phyloP scores from a whole-genome alignment of 2,329 filamentous ascomycete genomes.

The Drechslerella dactyloides region DNA sequence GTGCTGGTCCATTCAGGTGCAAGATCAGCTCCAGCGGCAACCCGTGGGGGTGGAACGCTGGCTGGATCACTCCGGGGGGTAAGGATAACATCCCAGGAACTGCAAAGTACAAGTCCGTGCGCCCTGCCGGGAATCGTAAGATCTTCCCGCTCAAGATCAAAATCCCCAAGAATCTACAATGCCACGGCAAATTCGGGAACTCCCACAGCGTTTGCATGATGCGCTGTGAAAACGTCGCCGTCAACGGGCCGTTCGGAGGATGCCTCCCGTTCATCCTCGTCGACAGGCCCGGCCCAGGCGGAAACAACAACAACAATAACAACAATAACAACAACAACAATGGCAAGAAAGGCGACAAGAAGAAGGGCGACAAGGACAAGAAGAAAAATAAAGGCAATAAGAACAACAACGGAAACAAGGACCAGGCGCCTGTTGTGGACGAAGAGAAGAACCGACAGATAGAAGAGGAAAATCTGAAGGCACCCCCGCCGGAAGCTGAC shows the following conservation, averaged over 20 bases:
- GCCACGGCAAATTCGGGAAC: conserved; percentile 11
- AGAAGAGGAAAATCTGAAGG: no score
- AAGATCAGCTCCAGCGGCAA: conserved; percentile 13
- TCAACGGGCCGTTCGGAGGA: conserved; percentile 17
- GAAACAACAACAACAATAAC: neutral
- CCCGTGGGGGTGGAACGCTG: conserved; percentile 14
- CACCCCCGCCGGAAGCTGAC: no score
- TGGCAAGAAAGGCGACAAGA: conserved; percentile 1
- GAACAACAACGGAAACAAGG: neutral
- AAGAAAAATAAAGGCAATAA: neutral
- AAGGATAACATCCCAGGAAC: conserved; percentile 22
- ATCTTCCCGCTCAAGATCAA: conserved; percentile 9
- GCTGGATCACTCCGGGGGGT: neutral
- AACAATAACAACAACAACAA: neutral
- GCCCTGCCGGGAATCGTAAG: conserved; percentile 8
- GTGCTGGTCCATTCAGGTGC: conserved; percentile 14
- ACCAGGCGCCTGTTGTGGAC: neutral
- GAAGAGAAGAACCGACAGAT: no score
- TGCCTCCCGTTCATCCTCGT: conserved; percentile 29
- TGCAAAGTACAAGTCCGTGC: conserved; percentile 10
- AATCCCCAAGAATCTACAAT: conserved; percentile 12
- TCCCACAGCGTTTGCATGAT: conserved; percentile 28
- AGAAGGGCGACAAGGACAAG: neutral
- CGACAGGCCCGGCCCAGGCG: neutral
- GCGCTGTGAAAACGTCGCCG: conserved; percentile 30